Evolutionary conservation across 2,329 filamentous ascomycete species (phyloP).

Genomic region (Neurospora sp.): DNA sequence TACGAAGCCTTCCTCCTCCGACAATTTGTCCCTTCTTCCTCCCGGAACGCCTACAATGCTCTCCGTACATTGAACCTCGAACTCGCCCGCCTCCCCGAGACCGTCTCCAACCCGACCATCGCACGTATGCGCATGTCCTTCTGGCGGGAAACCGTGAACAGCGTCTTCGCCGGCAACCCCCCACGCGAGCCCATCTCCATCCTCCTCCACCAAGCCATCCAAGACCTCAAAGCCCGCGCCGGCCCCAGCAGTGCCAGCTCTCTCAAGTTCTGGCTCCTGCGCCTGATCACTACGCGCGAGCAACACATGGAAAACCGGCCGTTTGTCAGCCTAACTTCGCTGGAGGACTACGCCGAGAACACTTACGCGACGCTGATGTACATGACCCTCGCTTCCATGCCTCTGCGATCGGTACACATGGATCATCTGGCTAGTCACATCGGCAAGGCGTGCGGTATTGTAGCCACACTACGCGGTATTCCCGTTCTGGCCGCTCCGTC

Average conservation of each 20-base stretch:
- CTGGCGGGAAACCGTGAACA: slow-evolving; percentile 78
- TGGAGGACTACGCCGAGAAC: slow-evolving; percentile 88
- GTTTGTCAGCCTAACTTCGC: slow-evolving; percentile 58
- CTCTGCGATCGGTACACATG: slow-evolving; percentile 70
- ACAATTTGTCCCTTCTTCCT: slow-evolving; percentile 67
- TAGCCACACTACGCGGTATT: slow-evolving; percentile 75
- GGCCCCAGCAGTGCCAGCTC: slow-evolving; percentile 34
- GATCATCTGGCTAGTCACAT: slow-evolving; percentile 94
- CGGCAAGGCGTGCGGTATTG: slow-evolving; percentile 86
- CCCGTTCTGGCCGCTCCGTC: slow-evolving; percentile 77
- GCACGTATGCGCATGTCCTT: slow-evolving; percentile 88
- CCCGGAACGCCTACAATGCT: slow-evolving; percentile 77
- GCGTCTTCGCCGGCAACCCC: slow-evolving; percentile 66
- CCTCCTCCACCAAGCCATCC: slow-evolving; percentile 64
- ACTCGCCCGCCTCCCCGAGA: slow-evolving; percentile 79
- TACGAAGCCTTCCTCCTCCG: slow-evolving; percentile 79
- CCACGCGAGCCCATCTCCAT: slow-evolving; percentile 89
- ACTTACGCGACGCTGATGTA: slow-evolving; percentile 93
- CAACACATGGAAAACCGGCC: slow-evolving; percentile 76
- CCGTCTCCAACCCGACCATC: slow-evolving; percentile 78
- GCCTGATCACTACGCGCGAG: slow-evolving; percentile 73
- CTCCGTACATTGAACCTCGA: slow-evolving; percentile 90
- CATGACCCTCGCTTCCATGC: slow-evolving; percentile 69
- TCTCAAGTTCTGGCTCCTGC: slow-evolving; percentile 63
- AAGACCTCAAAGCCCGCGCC: slow-evolving; percentile 42